Evolutionary conservation across 2,329 filamentous ascomycete species (phyloP).

Genomic region (Venturia aucupariae): DNA sequence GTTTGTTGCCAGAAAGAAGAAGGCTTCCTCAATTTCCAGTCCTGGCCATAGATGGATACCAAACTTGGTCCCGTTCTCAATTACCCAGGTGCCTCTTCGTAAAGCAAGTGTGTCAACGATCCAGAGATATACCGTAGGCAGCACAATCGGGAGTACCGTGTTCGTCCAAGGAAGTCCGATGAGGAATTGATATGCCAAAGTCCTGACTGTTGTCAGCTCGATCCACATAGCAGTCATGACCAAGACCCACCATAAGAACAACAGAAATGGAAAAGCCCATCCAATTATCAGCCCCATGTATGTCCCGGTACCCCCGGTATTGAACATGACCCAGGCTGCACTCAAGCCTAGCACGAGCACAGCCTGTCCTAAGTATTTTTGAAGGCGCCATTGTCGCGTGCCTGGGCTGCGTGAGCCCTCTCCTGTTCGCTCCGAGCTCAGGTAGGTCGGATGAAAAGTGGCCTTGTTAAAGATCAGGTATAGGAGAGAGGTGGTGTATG

Average conservation of each 20-base stretch:
- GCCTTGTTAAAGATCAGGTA: conserved; percentile 60
- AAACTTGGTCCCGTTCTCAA: conserved; percentile 58
- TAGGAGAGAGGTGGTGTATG: conserved; percentile 60
- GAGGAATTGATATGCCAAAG: conserved; percentile 54
- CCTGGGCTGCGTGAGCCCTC: conserved; percentile 17
- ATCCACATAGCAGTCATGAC: not conserved
- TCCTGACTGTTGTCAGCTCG: conserved; percentile 28
- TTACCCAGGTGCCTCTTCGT: conserved; percentile 61
- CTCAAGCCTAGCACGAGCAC: conserved; percentile 37
- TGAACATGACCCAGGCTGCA: conserved; percentile 32
- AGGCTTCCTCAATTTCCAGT: conserved; percentile 63
- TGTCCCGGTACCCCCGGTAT: conserved; percentile 42
- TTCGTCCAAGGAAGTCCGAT: conserved; percentile 49
- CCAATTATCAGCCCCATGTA: conserved; percentile 62
- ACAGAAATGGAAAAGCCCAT: conserved; percentile 58
- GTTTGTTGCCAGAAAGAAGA: conserved; percentile 66
- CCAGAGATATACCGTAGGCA: conserved; percentile 64
- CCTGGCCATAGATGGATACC: conserved; percentile 53
- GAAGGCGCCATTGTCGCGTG: conserved; percentile 30
- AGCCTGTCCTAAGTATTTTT: conserved; percentile 42
- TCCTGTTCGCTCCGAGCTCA: conserved; percentile 32
- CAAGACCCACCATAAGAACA: conserved; percentile 47
- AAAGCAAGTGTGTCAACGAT: conserved; percentile 61
- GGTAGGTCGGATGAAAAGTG: conserved; percentile 45
- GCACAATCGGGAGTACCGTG: conserved; percentile 48